Evolutionary conservation across 2,329 filamentous ascomycete species (phyloP).

Genomic region (Aspergillus chevalieri): DNA sequence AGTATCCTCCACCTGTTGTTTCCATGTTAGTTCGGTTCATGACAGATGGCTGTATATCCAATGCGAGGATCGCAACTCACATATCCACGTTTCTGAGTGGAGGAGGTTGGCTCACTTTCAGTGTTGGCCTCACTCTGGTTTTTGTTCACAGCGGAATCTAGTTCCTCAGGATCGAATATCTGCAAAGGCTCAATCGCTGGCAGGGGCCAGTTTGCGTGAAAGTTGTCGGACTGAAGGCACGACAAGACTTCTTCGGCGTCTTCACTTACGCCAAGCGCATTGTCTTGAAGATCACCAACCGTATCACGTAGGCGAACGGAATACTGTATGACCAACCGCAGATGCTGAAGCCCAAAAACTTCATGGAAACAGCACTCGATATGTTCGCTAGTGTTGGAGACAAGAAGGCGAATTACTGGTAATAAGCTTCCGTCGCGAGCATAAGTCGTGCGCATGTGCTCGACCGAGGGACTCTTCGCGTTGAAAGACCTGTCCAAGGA

Average conservation of each 20-base stretch:
- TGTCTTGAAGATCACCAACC: slow-evolving; percentile 38
- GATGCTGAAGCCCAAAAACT: slow-evolving; percentile 25
- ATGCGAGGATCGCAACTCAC: slow-evolving; percentile 15
- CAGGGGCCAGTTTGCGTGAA: slow-evolving; percentile 33
- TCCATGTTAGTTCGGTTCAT: slow-evolving; percentile 9
- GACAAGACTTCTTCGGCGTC: slow-evolving; percentile 33
- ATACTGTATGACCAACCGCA: slow-evolving; percentile 30
- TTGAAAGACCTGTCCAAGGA: slow-evolving; percentile 40
- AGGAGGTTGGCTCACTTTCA: neutral
- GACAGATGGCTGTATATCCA: neutral
- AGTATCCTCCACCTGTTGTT: slow-evolving; percentile 26
- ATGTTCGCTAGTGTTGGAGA: slow-evolving; percentile 44
- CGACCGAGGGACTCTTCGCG: slow-evolving; percentile 32
- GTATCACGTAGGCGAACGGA: slow-evolving; percentile 26
- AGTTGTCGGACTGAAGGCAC: slow-evolving; percentile 30
- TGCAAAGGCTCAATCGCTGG: slow-evolving; percentile 33
- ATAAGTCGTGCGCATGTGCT: slow-evolving; percentile 34
- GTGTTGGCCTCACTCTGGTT: slow-evolving; percentile 2
- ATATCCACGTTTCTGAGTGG: slow-evolving; percentile 25
- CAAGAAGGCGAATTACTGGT: slow-evolving; percentile 39
- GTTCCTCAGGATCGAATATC: slow-evolving; percentile 24
- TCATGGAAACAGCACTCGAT: slow-evolving; percentile 39
- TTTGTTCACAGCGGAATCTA: slow-evolving; percentile 11
- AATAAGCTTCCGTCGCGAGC: slow-evolving; percentile 30
- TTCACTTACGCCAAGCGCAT: slow-evolving; percentile 35